Percentiles rank a stretch among this genome's conserved stretches.
These are phyloP conservation scores for Penicillium manginii DNA, from an alignment of 495 filamentous ascomycete genomes.

Conservation along the genomic window DNA sequence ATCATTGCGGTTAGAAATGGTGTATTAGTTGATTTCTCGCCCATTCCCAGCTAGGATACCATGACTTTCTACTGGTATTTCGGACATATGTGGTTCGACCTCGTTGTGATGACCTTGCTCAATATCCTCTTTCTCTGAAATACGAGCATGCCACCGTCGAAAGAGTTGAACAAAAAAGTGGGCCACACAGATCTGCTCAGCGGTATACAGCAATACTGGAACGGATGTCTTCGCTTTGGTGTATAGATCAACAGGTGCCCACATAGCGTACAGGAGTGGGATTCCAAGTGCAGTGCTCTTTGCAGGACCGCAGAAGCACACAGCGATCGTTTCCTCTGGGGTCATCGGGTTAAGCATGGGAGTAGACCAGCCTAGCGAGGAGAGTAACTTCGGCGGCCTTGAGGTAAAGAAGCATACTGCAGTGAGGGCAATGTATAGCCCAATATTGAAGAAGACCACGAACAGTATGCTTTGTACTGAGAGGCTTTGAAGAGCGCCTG, in stretches of 20 bases:
- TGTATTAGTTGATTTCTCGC: constrained; percentile 10
- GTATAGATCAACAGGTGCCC: constrained; percentile 52
- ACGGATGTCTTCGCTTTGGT: constrained; percentile 56
- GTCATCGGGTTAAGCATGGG: constrained; percentile 43
- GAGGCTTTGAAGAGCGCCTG: constrained; percentile 51
- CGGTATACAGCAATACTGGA: constrained; percentile 58
- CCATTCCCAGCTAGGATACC: constrained; percentile 7
- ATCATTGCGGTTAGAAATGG: background rate
- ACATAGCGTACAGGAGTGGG: constrained; percentile 57
- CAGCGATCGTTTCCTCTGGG: constrained; percentile 53
- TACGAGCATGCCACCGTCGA: constrained; percentile 46
- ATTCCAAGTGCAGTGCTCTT: constrained; percentile 61
- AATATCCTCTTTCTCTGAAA: constrained; percentile 31
- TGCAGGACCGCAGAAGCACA: constrained; percentile 60
- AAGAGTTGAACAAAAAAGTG: constrained; percentile 59
- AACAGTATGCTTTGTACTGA: constrained; percentile 53
- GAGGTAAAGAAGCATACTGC: constrained; percentile 51
- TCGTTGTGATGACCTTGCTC: constrained; percentile 12
- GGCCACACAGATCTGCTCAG: constrained; percentile 59
- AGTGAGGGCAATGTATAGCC: constrained; percentile 56
- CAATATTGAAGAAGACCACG: constrained; percentile 55
- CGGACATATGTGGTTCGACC: constrained; percentile 13
- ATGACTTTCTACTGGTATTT: constrained; percentile 6
- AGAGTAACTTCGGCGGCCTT: constrained; percentile 41
- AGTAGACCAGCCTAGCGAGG: constrained; percentile 23